A percentile compares a stretch with the other conserved stretches of the same genome.
Conservation (phyloP, 2,329 filamentous ascomycete species). For the Alternaria brassicicola region DNA sequence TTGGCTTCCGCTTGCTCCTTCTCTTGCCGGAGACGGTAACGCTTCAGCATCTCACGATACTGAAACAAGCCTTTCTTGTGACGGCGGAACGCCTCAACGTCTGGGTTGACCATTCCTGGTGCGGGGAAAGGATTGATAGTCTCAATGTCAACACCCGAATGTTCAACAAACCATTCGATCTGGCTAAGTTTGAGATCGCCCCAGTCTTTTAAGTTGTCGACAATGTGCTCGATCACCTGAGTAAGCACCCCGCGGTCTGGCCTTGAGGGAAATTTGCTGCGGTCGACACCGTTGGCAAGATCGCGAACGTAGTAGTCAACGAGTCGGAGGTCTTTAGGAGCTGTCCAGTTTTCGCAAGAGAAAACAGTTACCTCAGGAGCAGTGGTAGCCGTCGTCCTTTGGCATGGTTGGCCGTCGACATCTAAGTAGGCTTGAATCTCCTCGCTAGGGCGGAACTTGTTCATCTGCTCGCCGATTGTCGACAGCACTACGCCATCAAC, state of each 20-base stretch:
- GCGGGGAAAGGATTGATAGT: not conserved
- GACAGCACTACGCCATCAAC: too few species aligned
- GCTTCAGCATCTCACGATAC: not conserved
- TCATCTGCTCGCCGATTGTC: too few species aligned
- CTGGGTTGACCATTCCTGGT: not conserved
- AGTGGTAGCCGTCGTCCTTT: accelerated
- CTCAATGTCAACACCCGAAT: not conserved
- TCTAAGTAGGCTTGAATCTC: too few species aligned
- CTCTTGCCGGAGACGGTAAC: not conserved
- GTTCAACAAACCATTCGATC: not conserved
- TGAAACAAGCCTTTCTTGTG: not conserved
- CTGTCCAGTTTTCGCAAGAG: not conserved
- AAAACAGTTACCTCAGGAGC: not conserved
- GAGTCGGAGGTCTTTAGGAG: not conserved
- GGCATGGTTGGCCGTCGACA: not conserved
- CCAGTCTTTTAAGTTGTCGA: not conserved
- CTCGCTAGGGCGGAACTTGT: too few species aligned
- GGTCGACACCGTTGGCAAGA: not conserved
- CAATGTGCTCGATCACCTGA: not conserved
- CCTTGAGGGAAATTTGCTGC: not conserved
- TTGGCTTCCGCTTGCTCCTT: not conserved
- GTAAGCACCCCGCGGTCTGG: not conserved
- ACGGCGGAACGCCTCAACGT: not conserved
- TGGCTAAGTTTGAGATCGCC: not conserved
- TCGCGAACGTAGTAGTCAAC: not conserved